Conservation (phyloP, 352 stramenopile genomes). For the Phytophthora lateralis region DNA sequence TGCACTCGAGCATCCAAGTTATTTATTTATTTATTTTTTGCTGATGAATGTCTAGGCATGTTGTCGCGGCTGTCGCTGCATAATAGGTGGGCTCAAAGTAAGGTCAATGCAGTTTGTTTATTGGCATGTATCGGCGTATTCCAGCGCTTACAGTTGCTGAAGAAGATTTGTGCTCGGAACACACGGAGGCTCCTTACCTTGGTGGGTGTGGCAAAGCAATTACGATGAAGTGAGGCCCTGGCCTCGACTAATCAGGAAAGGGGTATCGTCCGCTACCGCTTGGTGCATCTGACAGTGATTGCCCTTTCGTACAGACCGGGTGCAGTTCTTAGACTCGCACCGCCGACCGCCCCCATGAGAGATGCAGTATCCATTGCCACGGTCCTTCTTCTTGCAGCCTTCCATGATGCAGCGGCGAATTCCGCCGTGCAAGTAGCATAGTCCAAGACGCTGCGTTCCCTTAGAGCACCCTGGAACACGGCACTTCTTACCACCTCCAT, state of each 20-base stretch:
- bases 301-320: conserved; percentile 73
- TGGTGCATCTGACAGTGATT: conserved; percentile 80
- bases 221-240: conserved; percentile 22
- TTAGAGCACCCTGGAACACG: conserved; percentile 70
- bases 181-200: too few species aligned
- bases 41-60: too few species aligned
- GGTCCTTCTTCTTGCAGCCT: conserved; percentile 84
- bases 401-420: conserved; percentile 76
- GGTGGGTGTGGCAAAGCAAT: background rate
- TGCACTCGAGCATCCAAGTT: conserved; percentile 40
- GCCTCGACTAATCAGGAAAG: conserved; percentile 55
- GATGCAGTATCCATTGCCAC: conserved; percentile 84
- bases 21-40: too few species aligned
- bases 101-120: too few species aligned
- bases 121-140: too few species aligned
- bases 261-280: conserved; percentile 28
- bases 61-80: too few species aligned
- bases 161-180: too few species aligned
- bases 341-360: conserved; percentile 76
- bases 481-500: conserved; percentile 78
- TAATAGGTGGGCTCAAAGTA: too few species aligned
- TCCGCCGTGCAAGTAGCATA: conserved; percentile 84
- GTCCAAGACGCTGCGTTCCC: conserved; percentile 72
- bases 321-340: conserved; percentile 63
- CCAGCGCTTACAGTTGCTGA: too few species aligned